These are phyloP conservation scores for Acacia acuminata DNA, from an alignment of 306 rosid species.

Conservation along the genomic window DNA sequence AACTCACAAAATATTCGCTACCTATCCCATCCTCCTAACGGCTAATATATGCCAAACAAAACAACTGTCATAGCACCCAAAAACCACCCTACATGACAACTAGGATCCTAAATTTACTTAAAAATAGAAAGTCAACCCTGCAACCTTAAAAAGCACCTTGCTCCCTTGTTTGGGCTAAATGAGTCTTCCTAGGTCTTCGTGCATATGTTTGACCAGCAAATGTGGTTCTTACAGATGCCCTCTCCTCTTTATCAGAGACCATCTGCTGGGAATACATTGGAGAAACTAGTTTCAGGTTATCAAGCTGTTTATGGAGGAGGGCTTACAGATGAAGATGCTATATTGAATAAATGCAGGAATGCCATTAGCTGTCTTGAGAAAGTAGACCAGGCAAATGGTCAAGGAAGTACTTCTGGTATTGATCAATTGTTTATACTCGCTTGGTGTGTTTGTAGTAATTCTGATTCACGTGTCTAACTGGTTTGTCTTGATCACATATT, in stretches of 20 bases:
- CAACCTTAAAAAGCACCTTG: too few species aligned
- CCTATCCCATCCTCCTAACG: too few species aligned
- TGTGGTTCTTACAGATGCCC: not conserved
- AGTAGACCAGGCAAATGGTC: constrained; percentile 53
- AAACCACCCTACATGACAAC: too few species aligned
- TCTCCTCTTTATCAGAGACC: constrained; percentile 39
- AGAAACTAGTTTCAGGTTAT: constrained; percentile 62
- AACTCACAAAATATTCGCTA: too few species aligned
- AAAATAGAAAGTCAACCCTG: too few species aligned
- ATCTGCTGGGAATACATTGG: constrained; percentile 52
- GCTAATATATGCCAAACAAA: too few species aligned
- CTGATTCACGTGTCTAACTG: not conserved
- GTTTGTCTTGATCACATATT: not conserved
- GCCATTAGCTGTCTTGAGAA: constrained; percentile 66
- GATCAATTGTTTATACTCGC: not conserved
- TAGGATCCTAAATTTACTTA: too few species aligned
- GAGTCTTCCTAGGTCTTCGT: too few species aligned
- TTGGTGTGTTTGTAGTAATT: constrained; percentile 3
- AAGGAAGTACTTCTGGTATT: constrained; percentile 57
- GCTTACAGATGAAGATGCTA: constrained; percentile 59
- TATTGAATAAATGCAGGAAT: constrained; percentile 64
- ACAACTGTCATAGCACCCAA: too few species aligned
- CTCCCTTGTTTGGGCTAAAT: too few species aligned
- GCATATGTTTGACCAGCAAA: too few species aligned
- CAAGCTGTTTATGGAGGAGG: constrained; percentile 48